A percentile compares a stretch with the other conserved stretches of the same genome.
Conservation (phyloP, 129 eudicot genomes). For the Flaveria robusta region DNA sequence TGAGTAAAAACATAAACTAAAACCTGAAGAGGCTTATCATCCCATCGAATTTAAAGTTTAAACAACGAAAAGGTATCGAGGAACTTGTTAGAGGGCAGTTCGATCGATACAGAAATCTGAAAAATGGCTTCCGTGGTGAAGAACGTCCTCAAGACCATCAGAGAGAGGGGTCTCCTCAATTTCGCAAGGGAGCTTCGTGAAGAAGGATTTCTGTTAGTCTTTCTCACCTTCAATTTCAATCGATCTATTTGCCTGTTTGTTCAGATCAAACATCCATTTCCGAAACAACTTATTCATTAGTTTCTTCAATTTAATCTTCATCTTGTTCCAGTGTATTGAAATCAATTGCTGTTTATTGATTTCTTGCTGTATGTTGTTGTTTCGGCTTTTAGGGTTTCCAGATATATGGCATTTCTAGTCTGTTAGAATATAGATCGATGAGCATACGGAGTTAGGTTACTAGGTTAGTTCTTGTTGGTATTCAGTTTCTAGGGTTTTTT, state of each 20-base stretch:
- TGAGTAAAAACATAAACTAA: no score
- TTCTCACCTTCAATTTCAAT: not conserved
- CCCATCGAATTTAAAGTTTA: no score
- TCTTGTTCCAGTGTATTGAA: not conserved
- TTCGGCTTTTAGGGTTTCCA: constrained; percentile 34
- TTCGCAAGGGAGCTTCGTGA: constrained; percentile 67
- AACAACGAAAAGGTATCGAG: no score
- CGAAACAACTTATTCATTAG: not conserved
- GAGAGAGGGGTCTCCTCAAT: constrained; percentile 60
- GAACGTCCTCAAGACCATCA: constrained; percentile 53
- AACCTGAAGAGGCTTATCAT: no score
- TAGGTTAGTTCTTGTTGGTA: no score
- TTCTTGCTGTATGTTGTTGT: not conserved
- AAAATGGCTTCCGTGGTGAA: constrained; percentile 69
- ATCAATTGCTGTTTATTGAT: not conserved
- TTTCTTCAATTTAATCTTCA: constrained; percentile 8
- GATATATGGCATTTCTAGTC: not conserved
- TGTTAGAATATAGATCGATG: not conserved
- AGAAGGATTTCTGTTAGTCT: constrained; percentile 75
- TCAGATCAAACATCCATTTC: constrained; percentile 4
- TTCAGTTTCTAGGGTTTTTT: constrained; percentile 4
- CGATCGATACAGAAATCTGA: constrained; percentile 15
- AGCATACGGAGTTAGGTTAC: not conserved
- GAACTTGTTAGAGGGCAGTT: not conserved
- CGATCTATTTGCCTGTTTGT: not conserved